phyloP scores from a whole-genome alignment of 805 yeast genomes.

The Zygoascus tannicola region DNA sequence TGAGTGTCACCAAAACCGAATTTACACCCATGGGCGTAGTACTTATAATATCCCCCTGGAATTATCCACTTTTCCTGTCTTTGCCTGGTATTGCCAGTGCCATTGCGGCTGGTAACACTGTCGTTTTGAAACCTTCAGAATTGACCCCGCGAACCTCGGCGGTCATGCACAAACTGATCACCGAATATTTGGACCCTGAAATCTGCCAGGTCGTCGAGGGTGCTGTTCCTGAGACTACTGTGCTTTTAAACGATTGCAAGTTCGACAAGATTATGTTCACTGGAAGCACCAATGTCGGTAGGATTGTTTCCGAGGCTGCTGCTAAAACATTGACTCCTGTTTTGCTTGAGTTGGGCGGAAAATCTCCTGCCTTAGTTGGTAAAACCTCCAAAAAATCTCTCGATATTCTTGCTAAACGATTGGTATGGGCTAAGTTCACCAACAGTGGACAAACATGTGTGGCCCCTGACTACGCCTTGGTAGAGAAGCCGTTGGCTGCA shows the following conservation, averaged over 20 bases:
- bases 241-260: slow-evolving; percentile 44
- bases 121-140: slow-evolving; percentile 70
- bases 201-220: slow-evolving; percentile 62
- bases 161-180: slow-evolving; percentile 48
- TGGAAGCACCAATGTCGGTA: slow-evolving; percentile 71
- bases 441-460: slow-evolving; percentile 91
- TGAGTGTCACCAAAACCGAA: slow-evolving; percentile 21
- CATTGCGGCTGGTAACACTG: slow-evolving; percentile 76
- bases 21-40: slow-evolving; percentile 49
- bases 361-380: slow-evolving; percentile 73
- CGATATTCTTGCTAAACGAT: slow-evolving; percentile 43
- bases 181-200: slow-evolving; percentile 45
- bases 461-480: slow-evolving; percentile 74
- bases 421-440: slow-evolving; percentile 66
- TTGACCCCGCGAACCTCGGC: slow-evolving; percentile 51
- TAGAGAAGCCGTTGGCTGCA: slow-evolving; percentile 49
- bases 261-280: slow-evolving; percentile 83
- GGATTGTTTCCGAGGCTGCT: slow-evolving; percentile 67
- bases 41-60: slow-evolving; percentile 69
- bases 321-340: slow-evolving; percentile 79
- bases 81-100: slow-evolving; percentile 68
- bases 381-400: slow-evolving; percentile 32
- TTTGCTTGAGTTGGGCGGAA: slow-evolving; percentile 83
- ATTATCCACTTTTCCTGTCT: slow-evolving; percentile 62
- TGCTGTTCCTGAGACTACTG: slow-evolving; percentile 52